Conservation (phyloP, 768 basidiomycete species). For the Boletus pseudo-olivaceus region DNA sequence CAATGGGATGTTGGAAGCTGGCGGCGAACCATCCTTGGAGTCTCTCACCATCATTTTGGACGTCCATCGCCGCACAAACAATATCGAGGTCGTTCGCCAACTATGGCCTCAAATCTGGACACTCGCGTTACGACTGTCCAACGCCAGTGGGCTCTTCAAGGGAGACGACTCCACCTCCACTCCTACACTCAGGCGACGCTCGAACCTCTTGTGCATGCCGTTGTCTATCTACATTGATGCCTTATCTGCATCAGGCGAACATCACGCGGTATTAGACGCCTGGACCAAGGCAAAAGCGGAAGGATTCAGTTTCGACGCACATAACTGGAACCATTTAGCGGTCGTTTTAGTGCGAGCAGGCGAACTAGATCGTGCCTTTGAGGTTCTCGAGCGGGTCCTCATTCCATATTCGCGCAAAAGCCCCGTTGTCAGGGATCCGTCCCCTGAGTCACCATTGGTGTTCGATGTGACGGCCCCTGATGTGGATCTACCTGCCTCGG, state of each 20-base stretch:
- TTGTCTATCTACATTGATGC: conserved; percentile 81
- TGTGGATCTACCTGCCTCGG: conserved; percentile 23
- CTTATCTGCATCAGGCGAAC: conserved; percentile 59
- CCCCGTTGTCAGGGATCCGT: conserved; percentile 23
- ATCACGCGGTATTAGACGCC: conserved; percentile 54
- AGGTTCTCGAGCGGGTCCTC: conserved; percentile 74
- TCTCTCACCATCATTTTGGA: conserved; percentile 66
- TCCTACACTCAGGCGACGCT: conserved; percentile 28
- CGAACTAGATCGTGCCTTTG: conserved; percentile 79
- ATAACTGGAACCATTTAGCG: conserved; percentile 89
- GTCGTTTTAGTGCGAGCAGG: conserved; percentile 77
- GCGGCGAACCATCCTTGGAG: conserved; percentile 56
- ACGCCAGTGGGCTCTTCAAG: conserved; percentile 34
- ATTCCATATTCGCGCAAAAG: conserved; percentile 49
- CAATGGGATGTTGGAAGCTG: conserved; percentile 48
- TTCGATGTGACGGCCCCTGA: conserved; percentile 32
- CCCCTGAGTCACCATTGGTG: conserved; percentile 40
- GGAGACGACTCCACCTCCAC: conserved; percentile 8
- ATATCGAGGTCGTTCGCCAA: conserved; percentile 50
- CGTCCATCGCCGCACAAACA: conserved; percentile 58
- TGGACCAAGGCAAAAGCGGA: conserved; percentile 63
- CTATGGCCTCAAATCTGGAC: conserved; percentile 71
- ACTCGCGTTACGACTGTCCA: conserved; percentile 45
- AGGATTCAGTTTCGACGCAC: conserved; percentile 78
- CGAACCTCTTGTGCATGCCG: conserved; percentile 68